Percentiles rank a stretch among this genome's conserved stretches.
Conservation (phyloP, 2,329 filamentous ascomycete species). For the Alternaria sp. region DNA sequence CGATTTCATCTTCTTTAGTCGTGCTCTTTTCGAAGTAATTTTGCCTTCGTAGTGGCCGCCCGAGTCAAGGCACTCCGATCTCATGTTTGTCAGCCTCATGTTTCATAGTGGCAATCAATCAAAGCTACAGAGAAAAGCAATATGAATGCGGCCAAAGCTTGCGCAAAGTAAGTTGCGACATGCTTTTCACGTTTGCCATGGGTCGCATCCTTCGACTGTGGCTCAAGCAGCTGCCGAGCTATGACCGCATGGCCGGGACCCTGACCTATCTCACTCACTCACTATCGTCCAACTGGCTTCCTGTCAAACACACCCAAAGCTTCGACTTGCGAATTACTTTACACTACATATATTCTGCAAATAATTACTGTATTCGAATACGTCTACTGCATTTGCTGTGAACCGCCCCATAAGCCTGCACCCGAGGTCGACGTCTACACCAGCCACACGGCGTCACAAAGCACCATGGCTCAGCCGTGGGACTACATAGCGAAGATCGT, state of each 20-base stretch:
- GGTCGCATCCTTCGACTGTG: background rate
- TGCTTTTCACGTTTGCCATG: constrained; percentile 1
- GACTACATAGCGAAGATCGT: constrained; percentile 99
- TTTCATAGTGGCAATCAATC: background rate
- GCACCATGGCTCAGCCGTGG: constrained; percentile 72
- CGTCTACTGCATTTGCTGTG: background rate
- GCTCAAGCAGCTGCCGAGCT: constrained; percentile 18
- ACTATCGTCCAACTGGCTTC: constrained; percentile 8
- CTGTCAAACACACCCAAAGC: background rate
- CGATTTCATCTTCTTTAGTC: background rate
- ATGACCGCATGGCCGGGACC: constrained; percentile 24
- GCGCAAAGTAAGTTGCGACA: background rate
- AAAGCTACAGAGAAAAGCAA: background rate
- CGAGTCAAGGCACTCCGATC: background rate
- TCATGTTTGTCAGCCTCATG: background rate
- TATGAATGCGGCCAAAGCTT: background rate
- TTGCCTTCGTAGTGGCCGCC: background rate
- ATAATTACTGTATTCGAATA: background rate
- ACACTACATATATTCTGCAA: background rate
- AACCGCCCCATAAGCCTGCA: background rate
- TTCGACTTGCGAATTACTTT: background rate
- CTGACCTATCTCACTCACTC: constrained; percentile 4
- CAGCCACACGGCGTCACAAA: constrained; percentile 13
- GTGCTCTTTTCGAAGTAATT: too few relatives aligned
- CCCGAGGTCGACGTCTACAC: background rate